A percentile compares a stretch with the other conserved stretches of the same genome.
Conservation (phyloP, 2,329 filamentous ascomycete species). For the Dothistroma septosporum region DNA sequence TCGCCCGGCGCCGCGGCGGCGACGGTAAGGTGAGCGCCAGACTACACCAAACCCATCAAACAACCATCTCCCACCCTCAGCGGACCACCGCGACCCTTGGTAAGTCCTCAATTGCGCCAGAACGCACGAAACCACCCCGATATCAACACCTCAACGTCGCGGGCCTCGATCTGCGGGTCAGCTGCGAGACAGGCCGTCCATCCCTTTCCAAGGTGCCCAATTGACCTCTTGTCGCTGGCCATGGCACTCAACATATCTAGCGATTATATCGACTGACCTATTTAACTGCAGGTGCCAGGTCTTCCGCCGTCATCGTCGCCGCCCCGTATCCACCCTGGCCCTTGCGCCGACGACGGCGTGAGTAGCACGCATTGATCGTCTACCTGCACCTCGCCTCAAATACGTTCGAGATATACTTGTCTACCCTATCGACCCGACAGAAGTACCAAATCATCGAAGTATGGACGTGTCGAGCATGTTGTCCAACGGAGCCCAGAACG, state of each 20-base stretch:
- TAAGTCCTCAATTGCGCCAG: constrained; percentile 21
- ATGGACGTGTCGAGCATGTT: constrained; percentile 40
- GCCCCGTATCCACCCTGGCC: constrained; percentile 13
- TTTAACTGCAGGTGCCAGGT: constrained; percentile 7
- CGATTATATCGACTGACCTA: constrained; percentile 7
- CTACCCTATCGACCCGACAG: constrained; percentile 7
- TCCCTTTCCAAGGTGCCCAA: constrained; percentile 20
- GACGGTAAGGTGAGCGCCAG: constrained; percentile 26
- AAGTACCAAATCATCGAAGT: constrained; percentile 10
- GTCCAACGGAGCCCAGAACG: constrained; percentile 24
- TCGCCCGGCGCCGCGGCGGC: constrained; percentile 9
- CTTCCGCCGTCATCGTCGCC: constrained; percentile 7
- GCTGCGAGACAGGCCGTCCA: constrained; percentile 16
- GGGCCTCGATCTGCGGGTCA: constrained; percentile 15
- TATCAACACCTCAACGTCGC: constrained; percentile 19
- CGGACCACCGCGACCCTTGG: constrained; percentile 24
- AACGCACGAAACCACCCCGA: constrained; percentile 15
- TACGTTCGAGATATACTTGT: constrained; percentile 13
- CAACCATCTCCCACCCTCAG: constrained; percentile 25
- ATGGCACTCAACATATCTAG: constrained; percentile 1
- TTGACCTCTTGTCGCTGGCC: constrained; percentile 3
- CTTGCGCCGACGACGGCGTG: constrained; percentile 33
- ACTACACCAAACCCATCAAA: constrained; percentile 23
- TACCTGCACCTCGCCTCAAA: constrained; percentile 8
- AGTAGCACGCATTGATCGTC: constrained; percentile 11